phyloP scores from a whole-genome alignment of 2,329 filamentous ascomycete genomes.

The Sclerotinia sclerotiorum region DNA sequence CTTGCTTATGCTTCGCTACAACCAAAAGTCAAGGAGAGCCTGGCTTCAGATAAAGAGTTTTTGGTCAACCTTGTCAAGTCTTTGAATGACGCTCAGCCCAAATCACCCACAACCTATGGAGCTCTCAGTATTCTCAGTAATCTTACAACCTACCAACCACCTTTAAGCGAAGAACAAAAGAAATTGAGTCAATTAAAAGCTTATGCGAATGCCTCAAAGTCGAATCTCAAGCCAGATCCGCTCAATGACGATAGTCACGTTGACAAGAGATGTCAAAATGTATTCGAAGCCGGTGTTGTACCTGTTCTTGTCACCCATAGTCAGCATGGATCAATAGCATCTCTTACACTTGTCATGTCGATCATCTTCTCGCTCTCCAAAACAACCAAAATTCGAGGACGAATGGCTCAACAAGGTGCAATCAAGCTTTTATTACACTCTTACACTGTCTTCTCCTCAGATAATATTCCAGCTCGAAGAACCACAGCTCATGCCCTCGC shows the following conservation, averaged over 20 bases:
- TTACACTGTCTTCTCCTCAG: conserved; percentile 60
- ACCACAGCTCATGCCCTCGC: conserved; percentile 78
- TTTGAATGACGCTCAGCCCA: conserved; percentile 57
- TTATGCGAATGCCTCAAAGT: conserved; percentile 83
- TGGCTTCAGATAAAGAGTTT: conserved; percentile 67
- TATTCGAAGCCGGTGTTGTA: conserved; percentile 77
- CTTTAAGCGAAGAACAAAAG: conserved; percentile 84
- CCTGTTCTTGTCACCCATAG: conserved; percentile 74
- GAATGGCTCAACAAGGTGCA: conserved; percentile 89
- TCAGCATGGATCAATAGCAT: conserved; percentile 69
- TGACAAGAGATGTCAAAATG: conserved; percentile 67
- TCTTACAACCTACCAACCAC: conserved; percentile 76
- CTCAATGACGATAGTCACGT: conserved; percentile 78
- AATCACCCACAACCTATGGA: conserved; percentile 77
- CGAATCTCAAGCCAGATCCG: conserved; percentile 59
- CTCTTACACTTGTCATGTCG: conserved; percentile 69
- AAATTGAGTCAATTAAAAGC: conserved; percentile 89
- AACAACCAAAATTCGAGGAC: conserved; percentile 70
- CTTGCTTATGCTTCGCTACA: conserved; percentile 89
- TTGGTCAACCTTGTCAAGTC: conserved; percentile 67
- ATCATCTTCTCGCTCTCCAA: conserved; percentile 78
- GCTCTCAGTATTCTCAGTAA: conserved; percentile 84
- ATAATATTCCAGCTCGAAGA: conserved; percentile 50
- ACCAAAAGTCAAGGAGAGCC: conserved; percentile 77
- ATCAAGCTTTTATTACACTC: conserved; percentile 78